Conservation (phyloP, 768 basidiomycete genomes). For the Hypholoma fasciculare region DNA sequence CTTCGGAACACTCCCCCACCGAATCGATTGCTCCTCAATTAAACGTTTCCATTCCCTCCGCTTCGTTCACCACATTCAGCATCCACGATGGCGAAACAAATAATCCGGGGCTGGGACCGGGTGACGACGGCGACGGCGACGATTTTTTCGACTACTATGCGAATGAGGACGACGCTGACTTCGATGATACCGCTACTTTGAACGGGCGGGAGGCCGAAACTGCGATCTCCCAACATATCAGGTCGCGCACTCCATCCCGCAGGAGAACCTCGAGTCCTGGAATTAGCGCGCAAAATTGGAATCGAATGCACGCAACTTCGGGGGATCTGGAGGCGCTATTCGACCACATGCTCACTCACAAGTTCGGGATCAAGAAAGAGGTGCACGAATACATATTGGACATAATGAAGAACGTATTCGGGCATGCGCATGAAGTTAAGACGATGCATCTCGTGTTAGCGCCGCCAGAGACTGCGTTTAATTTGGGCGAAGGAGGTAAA, state of each 20-base stretch:
- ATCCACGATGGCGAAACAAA: conserved; percentile 19
- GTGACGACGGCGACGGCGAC: conserved; percentile 20
- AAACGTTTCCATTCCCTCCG: conserved; percentile 24
- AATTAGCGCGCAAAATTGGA: conserved; percentile 36
- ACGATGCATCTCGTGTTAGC: conserved; percentile 60
- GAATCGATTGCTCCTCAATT: conserved; percentile 20
- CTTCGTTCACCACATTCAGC: conserved; percentile 26
- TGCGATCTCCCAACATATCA: neutral
- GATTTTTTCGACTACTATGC: conserved; percentile 23
- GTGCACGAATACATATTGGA: conserved; percentile 50
- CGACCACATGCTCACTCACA: conserved; percentile 55
- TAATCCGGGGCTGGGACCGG: conserved; percentile 26
- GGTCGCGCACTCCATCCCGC: neutral
- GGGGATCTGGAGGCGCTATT: conserved; percentile 57
- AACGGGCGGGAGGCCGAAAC: conserved; percentile 7
- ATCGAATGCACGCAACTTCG: conserved; percentile 37
- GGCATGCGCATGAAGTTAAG: conserved; percentile 45
- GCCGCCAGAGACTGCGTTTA: conserved; percentile 28
- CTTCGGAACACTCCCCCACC: neutral
- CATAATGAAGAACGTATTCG: conserved; percentile 51
- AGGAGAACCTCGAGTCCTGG: conserved; percentile 5
- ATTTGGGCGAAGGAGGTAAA: neutral
- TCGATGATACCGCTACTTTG: conserved; percentile 26
- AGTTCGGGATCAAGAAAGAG: conserved; percentile 51
- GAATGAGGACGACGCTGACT: conserved; percentile 29